Evolutionary conservation across 257 asterid genomes (phyloP), one percentile per base, ranked within the genome.

Genomic region (Echites panduratus): DNA sequence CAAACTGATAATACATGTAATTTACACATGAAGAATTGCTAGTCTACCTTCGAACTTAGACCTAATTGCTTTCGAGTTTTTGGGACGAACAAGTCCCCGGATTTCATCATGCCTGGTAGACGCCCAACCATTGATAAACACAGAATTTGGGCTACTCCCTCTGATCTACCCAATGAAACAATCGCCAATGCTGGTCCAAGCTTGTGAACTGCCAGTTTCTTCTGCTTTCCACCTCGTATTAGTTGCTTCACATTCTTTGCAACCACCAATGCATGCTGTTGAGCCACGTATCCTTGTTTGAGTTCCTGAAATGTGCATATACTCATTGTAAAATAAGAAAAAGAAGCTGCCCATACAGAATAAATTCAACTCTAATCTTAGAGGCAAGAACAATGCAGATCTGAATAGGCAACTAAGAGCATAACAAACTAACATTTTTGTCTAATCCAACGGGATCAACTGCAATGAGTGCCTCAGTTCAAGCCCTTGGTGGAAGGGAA

Each of bases 271-370:
- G 97, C 96, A 38, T 93, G 98, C 35, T 66, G 75, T 70, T 85
- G 82, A 19, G 97, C 93, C 79, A 87, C 64, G 75, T 83, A 93
- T 40, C 97, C 98, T 85, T 89, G 96, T 65, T 93, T 93, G 52
- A 90, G 75, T 87, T 93, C 98, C 98, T 90, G 76, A 40, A 32
- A 67, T 12, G 44, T 66, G 3, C 20, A 35, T n/a, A 26, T 12
- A 52, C 17, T 48, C 6, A n/a, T 14, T 19, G 20, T 24, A 44
- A 8, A 48, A 63, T 74, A 16, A 70, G 65, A 38, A 17, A 38
- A 10, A 29, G 53, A 35, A 24, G 13, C 40, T 50, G 10, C 49
- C 27, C 32, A 40, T 68, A 53, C 16, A 62, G 49, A 29, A 40
- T 50, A 13, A 58, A 38, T 74, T 45, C 64, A 9, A 57, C 40